phyloP scores from a whole-genome alignment of 2,329 filamentous ascomycete species.

The Colletotrichum sp. region DNA sequence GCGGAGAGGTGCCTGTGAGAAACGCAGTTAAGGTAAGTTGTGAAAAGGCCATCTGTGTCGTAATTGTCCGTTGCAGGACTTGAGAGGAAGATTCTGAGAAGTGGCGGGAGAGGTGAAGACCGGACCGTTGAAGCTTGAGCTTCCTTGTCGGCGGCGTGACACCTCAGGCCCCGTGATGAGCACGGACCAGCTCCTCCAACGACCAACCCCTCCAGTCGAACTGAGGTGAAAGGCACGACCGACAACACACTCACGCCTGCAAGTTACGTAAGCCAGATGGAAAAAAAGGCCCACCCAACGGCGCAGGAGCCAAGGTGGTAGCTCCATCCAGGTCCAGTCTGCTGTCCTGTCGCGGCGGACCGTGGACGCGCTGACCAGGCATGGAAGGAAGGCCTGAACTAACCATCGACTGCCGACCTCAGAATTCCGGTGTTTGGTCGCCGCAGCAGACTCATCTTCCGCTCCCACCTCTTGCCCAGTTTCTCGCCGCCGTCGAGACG shows the following conservation, averaged over 20 bases:
- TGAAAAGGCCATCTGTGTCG: neutral
- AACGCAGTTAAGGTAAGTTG: neutral
- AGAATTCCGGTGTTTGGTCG: slow-evolving; percentile 9
- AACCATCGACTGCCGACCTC: slow-evolving; percentile 14
- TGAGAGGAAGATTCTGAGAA: neutral
- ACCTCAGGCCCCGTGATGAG: neutral
- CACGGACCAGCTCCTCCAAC: neutral
- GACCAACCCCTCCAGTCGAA: neutral
- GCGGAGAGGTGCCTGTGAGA: neutral
- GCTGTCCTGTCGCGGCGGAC: slow-evolving; percentile 16
- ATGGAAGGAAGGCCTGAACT: slow-evolving; percentile 6
- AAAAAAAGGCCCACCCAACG: neutral
- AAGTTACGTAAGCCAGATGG: neutral
- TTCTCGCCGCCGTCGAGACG: neutral
- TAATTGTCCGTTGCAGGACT: neutral
- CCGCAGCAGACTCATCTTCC: neutral
- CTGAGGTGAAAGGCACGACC: neutral
- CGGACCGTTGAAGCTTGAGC: neutral
- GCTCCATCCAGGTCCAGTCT: slow-evolving; percentile 10
- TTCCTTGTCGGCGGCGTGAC: neutral
- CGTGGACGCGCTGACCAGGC: slow-evolving; percentile 17
- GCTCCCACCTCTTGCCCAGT: neutral
- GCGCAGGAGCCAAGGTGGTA: slow-evolving; percentile 10
- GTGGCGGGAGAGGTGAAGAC: neutral
- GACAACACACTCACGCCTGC: neutral